phyloP scores from a whole-genome alignment of 306 rosid genomes.

The Cicer cuneatum region DNA sequence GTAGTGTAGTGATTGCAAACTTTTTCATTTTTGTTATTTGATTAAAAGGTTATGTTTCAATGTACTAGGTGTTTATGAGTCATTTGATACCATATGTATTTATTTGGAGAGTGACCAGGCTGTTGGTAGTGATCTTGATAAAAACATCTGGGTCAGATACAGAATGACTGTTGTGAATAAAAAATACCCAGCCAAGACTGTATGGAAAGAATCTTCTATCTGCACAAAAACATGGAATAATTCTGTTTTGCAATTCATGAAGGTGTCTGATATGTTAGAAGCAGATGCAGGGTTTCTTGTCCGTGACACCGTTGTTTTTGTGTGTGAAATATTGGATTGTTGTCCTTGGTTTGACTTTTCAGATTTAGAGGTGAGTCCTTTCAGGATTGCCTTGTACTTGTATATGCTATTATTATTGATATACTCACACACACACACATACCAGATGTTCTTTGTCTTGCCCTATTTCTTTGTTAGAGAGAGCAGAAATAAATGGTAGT shows the following conservation, averaged over 20 bases:
- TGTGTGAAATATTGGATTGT: constrained; percentile 98
- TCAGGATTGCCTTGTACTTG: constrained; percentile 35
- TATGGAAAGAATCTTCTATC: constrained; percentile 98
- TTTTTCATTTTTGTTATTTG: constrained; percentile 41
- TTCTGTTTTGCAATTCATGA: constrained; percentile 99
- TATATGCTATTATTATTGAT: constrained; percentile 29
- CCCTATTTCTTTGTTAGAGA: not conserved
- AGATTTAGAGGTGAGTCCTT: constrained; percentile 87
- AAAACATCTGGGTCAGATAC: constrained; percentile 98
- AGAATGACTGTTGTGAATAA: constrained; percentile 98
- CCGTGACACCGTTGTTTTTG: constrained; percentile 93
- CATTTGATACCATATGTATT: constrained; percentile 97
- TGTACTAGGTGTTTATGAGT: constrained; percentile 89
- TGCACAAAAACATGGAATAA: constrained; percentile 99
- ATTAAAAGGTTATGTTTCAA: constrained; percentile 33
- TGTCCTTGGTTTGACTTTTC: constrained; percentile 99
- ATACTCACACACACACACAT: not conserved
- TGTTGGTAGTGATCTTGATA: constrained; percentile 90
- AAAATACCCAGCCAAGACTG: constrained; percentile 88
- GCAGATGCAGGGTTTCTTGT: constrained; percentile 97
- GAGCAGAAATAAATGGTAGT: too few species aligned
- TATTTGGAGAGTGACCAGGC: constrained; percentile 99
- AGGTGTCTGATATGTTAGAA: constrained; percentile 97
- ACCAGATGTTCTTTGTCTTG: constrained; percentile 20
- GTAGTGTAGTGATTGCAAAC: too few species aligned